These are phyloP conservation scores for Globisporangium camurandrum DNA, from an alignment of 352 stramenopile species.

Conservation along the genomic window DNA sequence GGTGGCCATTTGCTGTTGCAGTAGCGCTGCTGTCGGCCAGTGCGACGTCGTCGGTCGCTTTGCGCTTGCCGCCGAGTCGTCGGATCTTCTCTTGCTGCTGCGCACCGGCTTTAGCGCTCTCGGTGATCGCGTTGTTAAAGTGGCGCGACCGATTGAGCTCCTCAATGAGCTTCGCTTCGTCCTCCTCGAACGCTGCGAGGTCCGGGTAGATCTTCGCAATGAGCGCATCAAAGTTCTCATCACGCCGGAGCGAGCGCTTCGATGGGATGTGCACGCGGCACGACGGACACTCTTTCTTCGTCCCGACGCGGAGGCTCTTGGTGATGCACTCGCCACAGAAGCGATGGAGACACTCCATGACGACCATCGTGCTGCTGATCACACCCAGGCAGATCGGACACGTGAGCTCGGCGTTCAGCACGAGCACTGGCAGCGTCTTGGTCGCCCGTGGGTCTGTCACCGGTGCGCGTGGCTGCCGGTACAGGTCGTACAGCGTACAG, in stretches of 20 bases:
- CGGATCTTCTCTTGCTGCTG: constrained; percentile 58
- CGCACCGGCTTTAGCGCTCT: constrained; percentile 67
- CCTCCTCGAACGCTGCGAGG: constrained; percentile 61
- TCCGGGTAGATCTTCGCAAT: constrained; percentile 85
- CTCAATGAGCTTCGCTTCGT: constrained; percentile 78
- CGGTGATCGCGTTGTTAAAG: constrained; percentile 76
- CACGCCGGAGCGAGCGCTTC: constrained; percentile 71
- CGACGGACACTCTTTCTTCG: constrained; percentile 84
- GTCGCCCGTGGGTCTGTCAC: constrained; percentile 47
- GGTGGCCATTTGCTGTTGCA: neutral
- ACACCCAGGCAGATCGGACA: constrained; percentile 87
- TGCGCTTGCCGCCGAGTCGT: constrained; percentile 17
- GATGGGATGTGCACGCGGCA: constrained; percentile 88
- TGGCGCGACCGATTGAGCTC: constrained; percentile 71
- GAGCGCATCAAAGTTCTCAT: constrained; percentile 83
- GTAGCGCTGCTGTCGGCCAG: neutral
- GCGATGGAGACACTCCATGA: constrained; percentile 89
- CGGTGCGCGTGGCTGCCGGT: constrained; percentile 65
- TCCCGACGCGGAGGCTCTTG: constrained; percentile 74
- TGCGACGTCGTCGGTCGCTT: neutral
- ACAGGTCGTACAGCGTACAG: constrained; percentile 88
- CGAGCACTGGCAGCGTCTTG: constrained; percentile 50
- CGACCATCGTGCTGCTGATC: constrained; percentile 76
- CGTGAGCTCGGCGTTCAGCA: constrained; percentile 77
- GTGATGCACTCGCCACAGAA: constrained; percentile 90